phyloP scores from a whole-genome alignment of 2,329 filamentous ascomycete species.

The Aureobasidium subglaciale region DNA sequence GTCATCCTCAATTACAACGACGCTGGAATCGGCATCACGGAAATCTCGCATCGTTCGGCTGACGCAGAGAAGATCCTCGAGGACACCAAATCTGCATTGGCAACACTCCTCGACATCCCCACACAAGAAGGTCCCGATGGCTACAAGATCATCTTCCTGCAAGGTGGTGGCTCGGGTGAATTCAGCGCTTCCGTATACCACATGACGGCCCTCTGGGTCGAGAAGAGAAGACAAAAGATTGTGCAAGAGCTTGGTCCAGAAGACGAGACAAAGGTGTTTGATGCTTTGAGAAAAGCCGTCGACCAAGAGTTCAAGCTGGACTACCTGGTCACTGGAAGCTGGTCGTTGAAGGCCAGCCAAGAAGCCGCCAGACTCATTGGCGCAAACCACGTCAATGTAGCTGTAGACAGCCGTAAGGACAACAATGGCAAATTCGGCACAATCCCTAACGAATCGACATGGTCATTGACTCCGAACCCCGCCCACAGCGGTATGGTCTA shows the following conservation, averaged over 20 bases:
- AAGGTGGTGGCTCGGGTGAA: conserved; percentile 76
- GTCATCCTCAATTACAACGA: conserved; percentile 75
- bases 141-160: conserved; percentile 85
- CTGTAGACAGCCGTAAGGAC: conserved; percentile 53
- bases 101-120: conserved; percentile 70
- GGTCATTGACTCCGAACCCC: conserved; percentile 61
- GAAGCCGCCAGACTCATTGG: conserved; percentile 76
- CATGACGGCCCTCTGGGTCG: conserved; percentile 75
- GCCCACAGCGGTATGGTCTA: conserved; percentile 66
- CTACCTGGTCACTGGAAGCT: conserved; percentile 84
- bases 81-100: conserved; percentile 67
- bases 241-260: conserved; percentile 48
- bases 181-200: conserved; percentile 83
- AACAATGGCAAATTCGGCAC: conserved; percentile 78
- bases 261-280: conserved; percentile 51
- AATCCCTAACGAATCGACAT: conserved; percentile 70
- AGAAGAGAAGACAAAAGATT: conserved; percentile 55
- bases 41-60: conserved; percentile 81
- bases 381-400: conserved; percentile 72
- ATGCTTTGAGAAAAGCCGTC: conserved; percentile 44
- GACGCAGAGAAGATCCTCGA: conserved; percentile 73
- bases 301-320: conserved; percentile 65
- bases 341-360: conserved; percentile 82
- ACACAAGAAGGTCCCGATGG: conserved; percentile 65
- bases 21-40: conserved; percentile 77